Base-by-base conservation (phyloP, 2,329 filamentous ascomycete genomes). In the Epichloe elymi region DNA sequence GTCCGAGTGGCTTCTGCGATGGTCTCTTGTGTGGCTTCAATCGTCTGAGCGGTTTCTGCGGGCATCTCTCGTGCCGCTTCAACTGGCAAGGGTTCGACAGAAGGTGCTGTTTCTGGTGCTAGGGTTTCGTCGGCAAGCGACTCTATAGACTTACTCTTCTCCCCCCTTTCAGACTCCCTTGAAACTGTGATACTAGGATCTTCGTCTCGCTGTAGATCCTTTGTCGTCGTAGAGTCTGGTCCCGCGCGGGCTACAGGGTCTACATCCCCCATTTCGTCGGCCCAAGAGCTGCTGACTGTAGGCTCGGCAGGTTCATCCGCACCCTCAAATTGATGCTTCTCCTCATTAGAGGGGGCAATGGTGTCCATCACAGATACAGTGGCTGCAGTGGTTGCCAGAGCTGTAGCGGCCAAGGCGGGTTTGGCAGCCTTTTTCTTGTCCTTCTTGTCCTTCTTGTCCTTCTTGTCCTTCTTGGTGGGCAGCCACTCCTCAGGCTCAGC, bases 121-220 rank as follows among this genome's bases (percentile, higher is more conserved):
- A 37, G 35, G 17, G 26, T 40, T n/a, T 40, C 20, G 20, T 51
- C 48, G 39, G 26, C 35, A 20, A 15, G 37, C 37, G 42, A 19
- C 19, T 41, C n/a, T 41, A 33, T 50, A 2, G 50, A 36, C 41
- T 45, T 53, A 8, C 17, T 42, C 52, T 65, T 59, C 57, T 65
- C 66, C 63, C 63, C 67, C 60, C 66, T 66, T 58, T 64, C 65
- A 46, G 62, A 69, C 55, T 74, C 75, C 53, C 67, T 70, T 53
- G 68, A 70, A 49, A 61, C 59, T 48, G 69, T 64, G 37, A 64
- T 57, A 4, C 65, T 65, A 52, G 56, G 60, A 36, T 63, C 61
- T 23, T 55, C 56, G 17, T 56, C 52, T 36, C 49, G 50, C 11
- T 39, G 36, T 11, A n/a, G 15, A 8, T 8, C 19, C 39, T 41